phyloP scores from a whole-genome alignment of 352 stramenopile genomes.

The Pythium biforme region DNA sequence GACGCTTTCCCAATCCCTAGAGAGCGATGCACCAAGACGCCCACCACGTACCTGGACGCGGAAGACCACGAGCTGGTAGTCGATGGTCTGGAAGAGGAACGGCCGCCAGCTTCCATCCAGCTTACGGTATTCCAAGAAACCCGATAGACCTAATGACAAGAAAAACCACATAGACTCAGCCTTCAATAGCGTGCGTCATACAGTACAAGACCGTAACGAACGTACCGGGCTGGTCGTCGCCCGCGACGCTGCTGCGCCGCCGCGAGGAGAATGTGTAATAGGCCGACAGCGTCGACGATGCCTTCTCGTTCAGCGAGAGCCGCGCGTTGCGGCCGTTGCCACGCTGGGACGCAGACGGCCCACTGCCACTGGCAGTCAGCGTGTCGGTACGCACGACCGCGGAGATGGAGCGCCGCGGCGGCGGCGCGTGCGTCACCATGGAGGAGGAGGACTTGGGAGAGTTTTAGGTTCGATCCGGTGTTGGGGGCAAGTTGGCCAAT shows the following conservation, averaged over 20 bases:
- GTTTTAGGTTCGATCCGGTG: not conserved
- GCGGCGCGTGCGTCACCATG: not conserved
- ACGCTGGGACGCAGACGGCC: too few species aligned
- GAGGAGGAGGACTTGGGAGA: too few species aligned
- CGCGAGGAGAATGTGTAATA: slow-evolving; percentile 67
- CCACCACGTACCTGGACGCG: slow-evolving; percentile 58
- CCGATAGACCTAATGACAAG: slow-evolving; percentile 39
- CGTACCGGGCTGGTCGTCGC: slow-evolving; percentile 37
- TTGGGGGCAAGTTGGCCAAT: not conserved
- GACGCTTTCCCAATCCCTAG: not conserved
- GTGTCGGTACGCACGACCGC: slow-evolving; percentile 8
- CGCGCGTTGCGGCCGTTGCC: not conserved
- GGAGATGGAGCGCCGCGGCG: slow-evolving; percentile 16
- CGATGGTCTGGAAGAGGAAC: slow-evolving; percentile 77
- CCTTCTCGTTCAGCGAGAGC: slow-evolving; percentile 14
- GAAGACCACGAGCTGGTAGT: slow-evolving; percentile 67
- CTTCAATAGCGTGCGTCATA: too few species aligned
- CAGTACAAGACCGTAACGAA: too few species aligned
- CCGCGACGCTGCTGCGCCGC: slow-evolving; percentile 39
- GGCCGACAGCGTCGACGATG: slow-evolving; percentile 40
- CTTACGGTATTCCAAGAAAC: slow-evolving; percentile 72
- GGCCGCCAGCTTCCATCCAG: slow-evolving; percentile 70
- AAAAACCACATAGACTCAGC: too few species aligned
- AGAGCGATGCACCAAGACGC: not conserved
- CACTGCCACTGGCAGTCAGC: too few species aligned